phyloP scores from a whole-genome alignment of 371 early-diverging fungal genomes.

The Amoeboaphelidium protococcarum region DNA sequence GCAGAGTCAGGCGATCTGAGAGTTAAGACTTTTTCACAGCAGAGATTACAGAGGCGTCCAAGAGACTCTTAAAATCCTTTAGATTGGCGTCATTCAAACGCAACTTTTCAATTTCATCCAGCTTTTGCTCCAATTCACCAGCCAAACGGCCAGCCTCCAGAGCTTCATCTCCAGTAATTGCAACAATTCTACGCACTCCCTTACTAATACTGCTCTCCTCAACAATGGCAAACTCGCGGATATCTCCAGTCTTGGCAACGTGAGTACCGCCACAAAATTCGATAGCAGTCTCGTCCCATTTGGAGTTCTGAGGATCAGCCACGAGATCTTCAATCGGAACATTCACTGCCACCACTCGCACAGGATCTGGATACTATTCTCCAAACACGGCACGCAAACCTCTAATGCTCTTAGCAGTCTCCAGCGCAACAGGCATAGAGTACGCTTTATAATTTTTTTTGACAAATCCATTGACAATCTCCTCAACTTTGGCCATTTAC shows the following conservation, averaged over 20 bases:
- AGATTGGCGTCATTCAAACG: neutral
- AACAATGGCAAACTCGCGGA: constrained; percentile 60
- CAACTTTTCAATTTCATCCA: constrained; percentile 18
- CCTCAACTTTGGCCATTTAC: constrained; percentile 57
- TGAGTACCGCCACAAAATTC: constrained; percentile 99
- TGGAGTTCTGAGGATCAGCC: constrained; percentile 41
- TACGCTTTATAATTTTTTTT: constrained; percentile 40
- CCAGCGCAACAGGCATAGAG: constrained; percentile 58
- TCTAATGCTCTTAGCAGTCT: constrained; percentile 46
- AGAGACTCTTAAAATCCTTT: neutral
- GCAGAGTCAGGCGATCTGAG: neutral
- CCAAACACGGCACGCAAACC: constrained; percentile 89
- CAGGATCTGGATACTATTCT: constrained; percentile 88
- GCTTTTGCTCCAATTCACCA: constrained; percentile 25
- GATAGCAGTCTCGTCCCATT: constrained; percentile 52
- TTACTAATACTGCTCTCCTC: constrained; percentile 89
- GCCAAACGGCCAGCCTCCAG: constrained; percentile 18
- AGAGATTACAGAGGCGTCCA: neutral
- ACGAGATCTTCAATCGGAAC: constrained; percentile 64
- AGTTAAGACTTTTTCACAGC: neutral
- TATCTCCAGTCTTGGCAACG: constrained; percentile 70
- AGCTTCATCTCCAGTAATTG: constrained; percentile 84
- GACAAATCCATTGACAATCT: constrained; percentile 53
- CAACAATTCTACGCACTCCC: constrained; percentile 90
- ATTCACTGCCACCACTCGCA: constrained; percentile 77